Evolutionary conservation across 805 yeast species (phyloP).

Genomic region (Starmera pachycereana): DNA sequence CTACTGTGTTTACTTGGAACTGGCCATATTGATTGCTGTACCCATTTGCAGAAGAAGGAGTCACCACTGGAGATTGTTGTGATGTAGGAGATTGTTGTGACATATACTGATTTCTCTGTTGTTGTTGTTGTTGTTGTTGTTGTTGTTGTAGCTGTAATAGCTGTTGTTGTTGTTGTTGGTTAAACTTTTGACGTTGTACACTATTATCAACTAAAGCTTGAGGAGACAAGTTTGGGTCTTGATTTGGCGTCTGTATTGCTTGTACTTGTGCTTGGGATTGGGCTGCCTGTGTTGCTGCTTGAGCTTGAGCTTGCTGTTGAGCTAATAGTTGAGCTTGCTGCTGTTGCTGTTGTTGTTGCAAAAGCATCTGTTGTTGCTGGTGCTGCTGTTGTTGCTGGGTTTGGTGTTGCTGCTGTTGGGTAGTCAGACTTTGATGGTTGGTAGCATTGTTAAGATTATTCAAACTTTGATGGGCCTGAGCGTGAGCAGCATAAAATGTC

Average conservation of each 20-base stretch:
- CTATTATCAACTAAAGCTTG: slow-evolving; percentile 13
- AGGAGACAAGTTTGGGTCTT: neutral
- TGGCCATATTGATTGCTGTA: slow-evolving; percentile 2
- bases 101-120: too few relatives aligned
- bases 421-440: slow-evolving; percentile 3
- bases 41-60: neutral
- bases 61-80: neutral
- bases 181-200: slow-evolving; percentile 18
- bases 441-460: slow-evolving; percentile 4
- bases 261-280: slow-evolving; percentile 8
- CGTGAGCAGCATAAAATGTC: slow-evolving; percentile 33
- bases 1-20: slow-evolving; percentile 1
- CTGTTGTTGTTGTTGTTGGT: slow-evolving; percentile 21
- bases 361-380: slow-evolving; percentile 16
- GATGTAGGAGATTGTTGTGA: too few relatives aligned
- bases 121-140: neutral
- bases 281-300: slow-evolving; percentile 8
- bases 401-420: slow-evolving; percentile 1
- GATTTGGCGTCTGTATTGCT: neutral
- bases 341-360: slow-evolving; percentile 16
- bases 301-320: slow-evolving; percentile 5
- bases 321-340: slow-evolving; percentile 9
- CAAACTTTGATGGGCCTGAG: slow-evolving; percentile 25
- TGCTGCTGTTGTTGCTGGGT: slow-evolving; percentile 4
- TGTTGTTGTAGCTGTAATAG: neutral